Evolutionary conservation across 805 yeast genomes (phyloP).

Genomic region (Ogataea salicorniae): DNA sequence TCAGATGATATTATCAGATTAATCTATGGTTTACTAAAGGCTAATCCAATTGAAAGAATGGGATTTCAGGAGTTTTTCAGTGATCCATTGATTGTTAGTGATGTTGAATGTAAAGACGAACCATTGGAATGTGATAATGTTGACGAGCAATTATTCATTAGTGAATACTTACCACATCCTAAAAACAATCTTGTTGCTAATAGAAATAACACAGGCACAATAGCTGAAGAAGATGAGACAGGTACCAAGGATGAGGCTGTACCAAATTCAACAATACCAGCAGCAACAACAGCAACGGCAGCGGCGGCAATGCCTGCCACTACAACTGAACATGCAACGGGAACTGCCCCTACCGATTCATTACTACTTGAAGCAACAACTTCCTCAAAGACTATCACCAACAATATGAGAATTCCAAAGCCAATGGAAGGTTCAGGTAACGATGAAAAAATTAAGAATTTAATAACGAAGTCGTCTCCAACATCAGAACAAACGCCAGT

Average conservation of each 20-base stretch:
- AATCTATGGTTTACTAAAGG: slow-evolving; percentile 70
- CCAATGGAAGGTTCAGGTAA: slow-evolving; percentile 20
- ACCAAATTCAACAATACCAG: neutral
- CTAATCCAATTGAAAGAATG: slow-evolving; percentile 83
- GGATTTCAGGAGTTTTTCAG: slow-evolving; percentile 84
- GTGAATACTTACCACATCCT: slow-evolving; percentile 55
- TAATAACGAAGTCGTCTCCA: slow-evolving; percentile 29
- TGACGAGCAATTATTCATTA: slow-evolving; percentile 76
- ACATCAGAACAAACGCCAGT: neutral
- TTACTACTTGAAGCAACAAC: slow-evolving; percentile 12
- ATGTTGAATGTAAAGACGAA: slow-evolving; percentile 46
- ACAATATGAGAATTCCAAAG: slow-evolving; percentile 10
- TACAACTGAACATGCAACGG: neutral
- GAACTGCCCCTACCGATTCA: slow-evolving; percentile 13
- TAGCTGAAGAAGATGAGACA: slow-evolving; percentile 13
- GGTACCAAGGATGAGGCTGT: neutral
- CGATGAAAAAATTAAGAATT: slow-evolving; percentile 42
- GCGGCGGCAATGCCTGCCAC: neutral
- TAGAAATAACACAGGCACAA: slow-evolving; percentile 10
- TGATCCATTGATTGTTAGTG: slow-evolving; percentile 58
- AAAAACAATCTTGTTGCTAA: neutral
- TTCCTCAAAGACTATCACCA: neutral
- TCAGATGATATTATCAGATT: slow-evolving; percentile 62
- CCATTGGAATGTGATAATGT: slow-evolving; percentile 63
- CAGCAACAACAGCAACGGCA: slow-evolving; percentile 1